phyloP scores from a whole-genome alignment of 345 rosid genomes.

The Toxicodendron radicans region DNA sequence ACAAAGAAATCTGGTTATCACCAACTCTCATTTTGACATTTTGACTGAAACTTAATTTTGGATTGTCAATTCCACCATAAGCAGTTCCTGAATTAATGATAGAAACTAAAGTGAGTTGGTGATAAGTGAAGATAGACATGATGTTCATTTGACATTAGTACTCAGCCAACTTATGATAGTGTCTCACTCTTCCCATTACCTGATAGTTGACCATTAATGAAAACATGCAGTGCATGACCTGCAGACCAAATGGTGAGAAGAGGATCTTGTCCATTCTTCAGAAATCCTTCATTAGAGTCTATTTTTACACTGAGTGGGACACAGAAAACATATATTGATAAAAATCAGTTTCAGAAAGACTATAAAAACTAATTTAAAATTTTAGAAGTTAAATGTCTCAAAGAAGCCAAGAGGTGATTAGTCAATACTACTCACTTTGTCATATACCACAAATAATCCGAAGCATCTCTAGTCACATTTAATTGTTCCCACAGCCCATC shows the following conservation, averaged over 20 bases:
- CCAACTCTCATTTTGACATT: conserved; percentile 74
- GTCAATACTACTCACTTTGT: conserved; percentile 64
- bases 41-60: conserved; percentile 66
- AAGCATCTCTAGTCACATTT: conserved; percentile 63
- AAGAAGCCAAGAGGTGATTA: not conserved
- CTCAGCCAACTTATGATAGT: not conserved
- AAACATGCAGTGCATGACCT: conserved; percentile 76
- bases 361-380: not conserved
- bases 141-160: not conserved
- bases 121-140: not conserved
- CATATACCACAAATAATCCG: conserved; percentile 95
- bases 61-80: conserved; percentile 57
- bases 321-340: not conserved
- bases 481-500: conserved; percentile 81
- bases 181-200: conserved; percentile 36
- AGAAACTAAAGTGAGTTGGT: not conserved
- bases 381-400: not conserved
- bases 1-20: conserved; percentile 68
- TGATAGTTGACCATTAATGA: conserved; percentile 71
- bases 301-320: conserved; percentile 54
- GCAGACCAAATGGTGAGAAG: conserved; percentile 66
- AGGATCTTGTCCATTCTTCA: conserved; percentile 67
- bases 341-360: conserved; percentile 10
- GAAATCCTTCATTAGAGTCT: conserved; percentile 53
- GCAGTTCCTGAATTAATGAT: conserved; percentile 53